Conservation (phyloP, 2,329 filamentous ascomycete genomes). For the Xenosphaeropsis pyriputrescens region DNA sequence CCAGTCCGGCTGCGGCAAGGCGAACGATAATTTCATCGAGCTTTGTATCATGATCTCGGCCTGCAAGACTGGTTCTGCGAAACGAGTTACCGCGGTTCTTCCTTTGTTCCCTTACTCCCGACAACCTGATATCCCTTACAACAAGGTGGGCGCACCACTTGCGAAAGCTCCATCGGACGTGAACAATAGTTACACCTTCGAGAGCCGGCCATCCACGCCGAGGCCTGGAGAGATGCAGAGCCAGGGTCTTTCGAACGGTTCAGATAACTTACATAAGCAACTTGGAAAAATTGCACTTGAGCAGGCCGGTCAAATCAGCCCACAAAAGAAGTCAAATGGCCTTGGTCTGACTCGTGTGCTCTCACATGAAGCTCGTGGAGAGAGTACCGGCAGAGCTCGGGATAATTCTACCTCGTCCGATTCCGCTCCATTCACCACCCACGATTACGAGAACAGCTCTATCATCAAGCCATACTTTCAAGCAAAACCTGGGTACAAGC, state of each 20-base stretch:
- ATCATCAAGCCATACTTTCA: conserved; percentile 49
- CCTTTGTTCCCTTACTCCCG: conserved; percentile 94
- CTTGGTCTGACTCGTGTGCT: conserved; percentile 19
- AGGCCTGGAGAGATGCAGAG: conserved; percentile 56
- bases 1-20: conserved; percentile 79
- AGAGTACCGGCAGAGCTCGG: conserved; percentile 20
- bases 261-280: conserved; percentile 56
- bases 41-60: conserved; percentile 97
- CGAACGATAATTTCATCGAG: conserved; percentile 95
- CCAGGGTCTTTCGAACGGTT: conserved; percentile 43
- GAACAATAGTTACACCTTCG: conserved; percentile 59
- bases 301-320: conserved; percentile 19
- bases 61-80: conserved; percentile 87
- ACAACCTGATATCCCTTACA: conserved; percentile 93
- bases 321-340: conserved; percentile 27
- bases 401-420: conserved; percentile 11
- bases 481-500: conserved; percentile 86
- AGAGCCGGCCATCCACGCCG: conserved; percentile 81
- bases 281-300: conserved; percentile 53
- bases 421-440: conserved; percentile 33
- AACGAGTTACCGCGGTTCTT: conserved; percentile 82
- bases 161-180: conserved; percentile 44
- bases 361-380: conserved; percentile 15
- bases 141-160: conserved; percentile 83
- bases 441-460: conserved; percentile 47